Evolutionary conservation across 495 filamentous ascomycete species (phyloP).

Genomic region (Aspergillus incahuasiensis): DNA sequence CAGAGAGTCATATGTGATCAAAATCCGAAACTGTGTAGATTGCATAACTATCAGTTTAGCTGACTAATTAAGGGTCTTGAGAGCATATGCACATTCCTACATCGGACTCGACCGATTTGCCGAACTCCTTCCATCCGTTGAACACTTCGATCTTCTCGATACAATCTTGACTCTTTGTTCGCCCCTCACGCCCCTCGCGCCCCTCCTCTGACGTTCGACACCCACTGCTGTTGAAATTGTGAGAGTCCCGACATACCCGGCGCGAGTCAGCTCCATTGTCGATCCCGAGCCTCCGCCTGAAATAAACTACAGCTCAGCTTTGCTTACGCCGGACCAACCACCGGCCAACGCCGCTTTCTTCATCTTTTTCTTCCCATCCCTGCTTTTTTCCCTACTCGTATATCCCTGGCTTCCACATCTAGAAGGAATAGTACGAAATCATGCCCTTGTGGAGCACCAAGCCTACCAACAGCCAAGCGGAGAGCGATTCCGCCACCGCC

Average conservation of each 20-base stretch:
- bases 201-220: no score
- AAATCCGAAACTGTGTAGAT: not conserved
- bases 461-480: constrained; percentile 28
- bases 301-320: not conserved
- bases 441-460: constrained; percentile 38
- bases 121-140: constrained; percentile 1
- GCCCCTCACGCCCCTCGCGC: not conserved
- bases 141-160: not conserved
- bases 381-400: not conserved
- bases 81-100: not conserved
- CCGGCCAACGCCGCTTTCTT: not conserved
- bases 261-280: not conserved
- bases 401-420: not conserved
- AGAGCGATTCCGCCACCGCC: constrained; percentile 26
- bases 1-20: not conserved
- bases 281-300: not conserved
- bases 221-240: not conserved
- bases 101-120: not conserved
- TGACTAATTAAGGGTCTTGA: not conserved
- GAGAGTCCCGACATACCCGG: not conserved
- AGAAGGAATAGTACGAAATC: not conserved
- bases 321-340: constrained; percentile 10
- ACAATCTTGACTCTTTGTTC: not conserved
- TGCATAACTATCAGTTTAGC: not conserved
- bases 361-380: not conserved